These are phyloP conservation scores for Cornus kousa DNA, from an alignment of 148 eudicot species.

Conservation along the genomic window DNA sequence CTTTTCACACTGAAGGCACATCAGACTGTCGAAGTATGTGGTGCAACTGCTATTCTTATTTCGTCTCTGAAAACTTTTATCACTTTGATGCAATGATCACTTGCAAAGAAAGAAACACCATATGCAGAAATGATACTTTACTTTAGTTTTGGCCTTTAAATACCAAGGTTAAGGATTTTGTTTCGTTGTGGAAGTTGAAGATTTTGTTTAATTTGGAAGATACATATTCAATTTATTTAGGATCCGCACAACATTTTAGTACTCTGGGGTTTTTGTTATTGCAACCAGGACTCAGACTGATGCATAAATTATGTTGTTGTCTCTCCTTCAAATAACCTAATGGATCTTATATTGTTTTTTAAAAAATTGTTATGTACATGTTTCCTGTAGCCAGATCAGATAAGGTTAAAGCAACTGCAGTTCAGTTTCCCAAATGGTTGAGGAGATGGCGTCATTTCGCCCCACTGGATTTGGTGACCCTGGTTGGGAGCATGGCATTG, in stretches of 20 bases:
- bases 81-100: neutral
- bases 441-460: conserved; percentile 70
- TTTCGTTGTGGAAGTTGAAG: neutral
- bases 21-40: conserved; percentile 7
- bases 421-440: conserved; percentile 30
- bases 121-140: neutral
- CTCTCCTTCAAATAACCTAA: neutral
- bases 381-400: conserved; percentile 3
- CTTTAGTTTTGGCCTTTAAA: neutral
- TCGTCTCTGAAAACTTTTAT: neutral
- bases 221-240: neutral
- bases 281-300: neutral
- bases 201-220: neutral
- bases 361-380: neutral
- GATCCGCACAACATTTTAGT: neutral
- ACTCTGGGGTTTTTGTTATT: neutral
- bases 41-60: neutral
- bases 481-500: conserved; percentile 96
- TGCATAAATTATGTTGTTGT: neutral
- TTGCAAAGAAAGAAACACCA: neutral
- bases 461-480: conserved; percentile 80
- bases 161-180: neutral
- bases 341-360: neutral
- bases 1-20: neutral
- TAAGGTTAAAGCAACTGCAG: neutral